Evolutionary conservation across 2,329 filamentous ascomycete genomes (phyloP), one percentile per base, ranked within the genome.

Genomic region (Metarhizium guizhouense): DNA sequence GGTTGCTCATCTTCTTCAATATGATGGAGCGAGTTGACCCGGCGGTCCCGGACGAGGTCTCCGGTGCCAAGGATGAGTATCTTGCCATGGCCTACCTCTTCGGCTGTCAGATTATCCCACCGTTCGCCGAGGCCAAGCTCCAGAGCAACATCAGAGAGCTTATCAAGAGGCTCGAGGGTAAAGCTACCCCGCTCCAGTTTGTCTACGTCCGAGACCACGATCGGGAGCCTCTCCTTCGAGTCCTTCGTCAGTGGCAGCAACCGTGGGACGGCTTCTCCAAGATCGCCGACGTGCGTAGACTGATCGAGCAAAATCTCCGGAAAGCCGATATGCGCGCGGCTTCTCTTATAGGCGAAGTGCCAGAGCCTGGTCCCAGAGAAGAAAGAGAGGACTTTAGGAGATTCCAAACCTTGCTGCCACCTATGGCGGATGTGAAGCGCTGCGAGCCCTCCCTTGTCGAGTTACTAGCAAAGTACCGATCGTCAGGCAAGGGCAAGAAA

Each of bases 31-130:
- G 20, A 2, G 58, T 57, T 20, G 30, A 43, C 18, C 30, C 49
- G 3, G 48, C 53, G 18, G 54, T 40, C 29, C 6, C 16, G 18
- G 42, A 49, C n/a, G 56, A 56, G 6, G 32, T 36, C 13, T 47
- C 45, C 11, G 36, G n/a, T 40, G 40, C 38, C 38, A 56, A 57
- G 40, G 53, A 65, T 29, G 34, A 48, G 7, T 55, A 59, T 2
- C 52, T 54, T 1, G 56, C 57, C 47, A 60, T 64, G 57, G 53
- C 62, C 10, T 64, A 64, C 49, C 47, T 62, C 14, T 64, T 55
- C 54, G 51, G 42, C 29, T 59, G 49, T n/a, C 55, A 58, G 5
- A 53, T 62, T 36, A 47, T 63, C 3, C 62, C 63, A 6, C 54
- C 61, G 1, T 61, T 56, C 20, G 63, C 58, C 20, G 47, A 57